Percentiles rank a stretch among this genome's conserved stretches.
phyloP scores from a whole-genome alignment of 306 rosid genomes.

The Cicer arietinum region DNA sequence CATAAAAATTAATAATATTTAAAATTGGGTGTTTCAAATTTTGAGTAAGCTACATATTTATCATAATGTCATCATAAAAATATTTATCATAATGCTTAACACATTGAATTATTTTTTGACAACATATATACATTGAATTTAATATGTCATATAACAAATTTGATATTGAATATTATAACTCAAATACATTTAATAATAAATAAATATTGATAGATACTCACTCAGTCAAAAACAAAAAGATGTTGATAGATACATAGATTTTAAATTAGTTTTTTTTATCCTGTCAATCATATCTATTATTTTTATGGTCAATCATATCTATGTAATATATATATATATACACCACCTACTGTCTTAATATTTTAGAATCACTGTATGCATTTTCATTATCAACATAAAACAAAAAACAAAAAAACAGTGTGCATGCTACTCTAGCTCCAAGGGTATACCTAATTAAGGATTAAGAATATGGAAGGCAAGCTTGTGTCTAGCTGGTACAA shows the following conservation, averaged over 20 bases:
- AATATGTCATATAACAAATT: not conserved
- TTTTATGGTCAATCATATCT: no score
- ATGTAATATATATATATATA: not conserved
- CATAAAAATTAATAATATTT: no score
- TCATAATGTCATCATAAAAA: no score
- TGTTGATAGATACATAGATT: not conserved
- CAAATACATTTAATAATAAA: not conserved
- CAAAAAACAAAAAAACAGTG: not conserved
- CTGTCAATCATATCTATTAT: not conserved
- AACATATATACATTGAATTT: not conserved
- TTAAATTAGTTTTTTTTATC: not conserved
- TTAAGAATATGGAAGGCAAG: constrained; percentile 23
- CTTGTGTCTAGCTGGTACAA: constrained; percentile 50
- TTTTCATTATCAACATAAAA: no score
- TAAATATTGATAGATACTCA: not conserved
- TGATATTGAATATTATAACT: not conserved
- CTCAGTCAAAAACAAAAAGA: not conserved
- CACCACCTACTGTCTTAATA: not conserved
- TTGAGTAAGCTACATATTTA: no score
- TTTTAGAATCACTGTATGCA: not conserved
- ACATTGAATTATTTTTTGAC: no score
- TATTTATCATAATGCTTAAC: no score
- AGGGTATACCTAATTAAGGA: not conserved
- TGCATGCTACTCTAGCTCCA: not conserved
- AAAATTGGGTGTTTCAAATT: no score